These are phyloP conservation scores for Stephanodiscus triporus DNA, from an alignment of 108 stramenopile genomes.

Conservation along the genomic window DNA sequence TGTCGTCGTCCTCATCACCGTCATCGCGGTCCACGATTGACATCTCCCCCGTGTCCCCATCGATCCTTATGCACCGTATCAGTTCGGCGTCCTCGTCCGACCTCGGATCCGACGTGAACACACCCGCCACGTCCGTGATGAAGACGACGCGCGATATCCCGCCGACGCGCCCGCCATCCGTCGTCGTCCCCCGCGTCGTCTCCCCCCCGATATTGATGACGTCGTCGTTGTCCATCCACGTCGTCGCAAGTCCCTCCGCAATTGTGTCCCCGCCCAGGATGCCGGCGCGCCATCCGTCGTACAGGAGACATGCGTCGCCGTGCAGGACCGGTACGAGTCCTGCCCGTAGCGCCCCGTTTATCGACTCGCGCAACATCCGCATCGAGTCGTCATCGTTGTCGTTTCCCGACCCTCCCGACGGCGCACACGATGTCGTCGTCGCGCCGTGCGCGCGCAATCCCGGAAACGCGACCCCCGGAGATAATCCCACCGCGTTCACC, in stretches of 20 bases:
- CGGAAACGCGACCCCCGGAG: constrained; percentile 64
- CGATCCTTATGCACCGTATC: constrained; percentile 50
- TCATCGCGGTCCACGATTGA: constrained; percentile 7
- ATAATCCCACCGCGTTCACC: constrained; percentile 73
- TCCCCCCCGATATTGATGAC: too few species aligned
- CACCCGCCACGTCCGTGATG: constrained; percentile 82
- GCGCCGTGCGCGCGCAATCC: constrained; percentile 59
- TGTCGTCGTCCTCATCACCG: not conserved
- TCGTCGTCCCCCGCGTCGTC: constrained; percentile 11
- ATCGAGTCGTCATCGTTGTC: constrained; percentile 8
- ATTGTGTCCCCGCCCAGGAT: constrained; percentile 78
- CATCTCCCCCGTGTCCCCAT: constrained; percentile 43
- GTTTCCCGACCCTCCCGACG: not conserved
- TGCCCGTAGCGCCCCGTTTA: constrained; percentile 54
- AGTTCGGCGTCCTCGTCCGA: constrained; percentile 51
- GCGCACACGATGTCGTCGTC: not conserved
- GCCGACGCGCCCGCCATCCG: not conserved
- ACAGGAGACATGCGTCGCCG: constrained; percentile 84
- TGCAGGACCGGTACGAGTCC: constrained; percentile 81
- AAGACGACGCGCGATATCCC: constrained; percentile 55
- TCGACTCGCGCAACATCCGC: constrained; percentile 35
- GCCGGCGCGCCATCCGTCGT: constrained; percentile 49
- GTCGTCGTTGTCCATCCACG: too few species aligned
- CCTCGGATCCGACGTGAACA: constrained; percentile 67
- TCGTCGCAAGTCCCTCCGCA: constrained; percentile 55